Base-by-base conservation (phyloP, 495 filamentous ascomycete genomes). In the Annulohypoxylon stygium region DNA sequence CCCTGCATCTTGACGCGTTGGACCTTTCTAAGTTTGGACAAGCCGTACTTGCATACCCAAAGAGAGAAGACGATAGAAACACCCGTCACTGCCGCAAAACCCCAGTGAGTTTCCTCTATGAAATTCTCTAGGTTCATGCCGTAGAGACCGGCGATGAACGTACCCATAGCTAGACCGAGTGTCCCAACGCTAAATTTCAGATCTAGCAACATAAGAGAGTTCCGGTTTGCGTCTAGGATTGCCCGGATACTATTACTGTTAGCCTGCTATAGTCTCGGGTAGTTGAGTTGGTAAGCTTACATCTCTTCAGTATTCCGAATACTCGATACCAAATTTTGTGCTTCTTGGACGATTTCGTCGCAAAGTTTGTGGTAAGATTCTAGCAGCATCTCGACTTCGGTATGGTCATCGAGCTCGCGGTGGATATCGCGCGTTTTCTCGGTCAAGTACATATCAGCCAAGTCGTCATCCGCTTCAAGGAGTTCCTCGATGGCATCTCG, bases 91-190 rank as follows among this genome's bases (percentile, higher is more conserved):
- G 87, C 89, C 30, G 86, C 84, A 79, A 99, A 98, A 9, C 95
- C 96, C 76, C 94, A 85, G 79, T 93, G 90, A n/a, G 93, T 93
- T 80, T 98, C 96, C 83, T 99, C 96, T 71, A 98, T 91, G 81
- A 98, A 99, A 81, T 98, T 98, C 78, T 97, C 97, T 70, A 99
- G 85, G 82, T 99, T 99, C 95, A 98, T 98, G 74, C 96, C 96
- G 85, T 98, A 98, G 11, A 98, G 90, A n/a, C 93, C 94, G 30
- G 96, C 96, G 77, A 97, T 88, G 76, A 98, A 94, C 57, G 97
- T 97, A 34, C 96, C 96, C 73, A 93, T 91, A 64, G 93, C 95
- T 34, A 99, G 88, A 2, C 94, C 94, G 9, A 99, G 88, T 2
- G 96, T 98, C 43, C 93, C 93, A 66, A 99, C 95, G 76, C 92